Conservation (phyloP, 179 eudicot genomes). For the Sideroxylon spinosum region DNA sequence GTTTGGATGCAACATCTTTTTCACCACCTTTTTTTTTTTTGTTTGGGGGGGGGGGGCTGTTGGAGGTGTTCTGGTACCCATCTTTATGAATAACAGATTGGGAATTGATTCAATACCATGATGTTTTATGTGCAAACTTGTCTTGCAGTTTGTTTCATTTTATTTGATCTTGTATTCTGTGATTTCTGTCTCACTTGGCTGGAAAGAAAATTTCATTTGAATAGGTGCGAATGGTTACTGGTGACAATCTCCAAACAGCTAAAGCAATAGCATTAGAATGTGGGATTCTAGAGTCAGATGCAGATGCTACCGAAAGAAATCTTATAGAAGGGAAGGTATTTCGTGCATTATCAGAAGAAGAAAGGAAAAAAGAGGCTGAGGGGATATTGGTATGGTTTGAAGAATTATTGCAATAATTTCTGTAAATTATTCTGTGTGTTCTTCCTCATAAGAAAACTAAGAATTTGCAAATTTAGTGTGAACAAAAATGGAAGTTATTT, state of each 20-base stretch:
- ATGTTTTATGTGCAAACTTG: too few species aligned
- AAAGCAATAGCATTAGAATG: constrained; percentile 93
- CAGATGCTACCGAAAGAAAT: constrained; percentile 68
- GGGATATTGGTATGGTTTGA: constrained; percentile 60
- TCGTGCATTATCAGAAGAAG: constrained; percentile 52
- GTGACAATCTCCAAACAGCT: constrained; percentile 91
- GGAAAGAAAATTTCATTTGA: constrained; percentile 11
- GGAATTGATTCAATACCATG: too few species aligned
- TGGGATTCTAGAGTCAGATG: constrained; percentile 77
- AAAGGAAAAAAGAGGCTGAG: constrained; percentile 64
- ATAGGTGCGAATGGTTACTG: constrained; percentile 96
- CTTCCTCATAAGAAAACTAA: background rate
- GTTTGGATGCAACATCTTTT: too few species aligned
- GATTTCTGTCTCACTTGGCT: background rate
- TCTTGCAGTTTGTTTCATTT: too few species aligned
- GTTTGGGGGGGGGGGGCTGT: too few species aligned
- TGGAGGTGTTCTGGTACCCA: too few species aligned
- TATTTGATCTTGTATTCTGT: too few species aligned
- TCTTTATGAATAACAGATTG: too few species aligned
- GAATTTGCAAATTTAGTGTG: background rate
- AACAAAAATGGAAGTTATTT: background rate
- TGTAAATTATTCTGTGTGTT: background rate
- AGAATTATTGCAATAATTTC: background rate
- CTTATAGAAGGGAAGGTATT: constrained; percentile 85
- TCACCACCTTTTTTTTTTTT: too few species aligned